Base-by-base conservation (phyloP, 140 eudicot genomes). In the Ambrosia hybrid region DNA sequence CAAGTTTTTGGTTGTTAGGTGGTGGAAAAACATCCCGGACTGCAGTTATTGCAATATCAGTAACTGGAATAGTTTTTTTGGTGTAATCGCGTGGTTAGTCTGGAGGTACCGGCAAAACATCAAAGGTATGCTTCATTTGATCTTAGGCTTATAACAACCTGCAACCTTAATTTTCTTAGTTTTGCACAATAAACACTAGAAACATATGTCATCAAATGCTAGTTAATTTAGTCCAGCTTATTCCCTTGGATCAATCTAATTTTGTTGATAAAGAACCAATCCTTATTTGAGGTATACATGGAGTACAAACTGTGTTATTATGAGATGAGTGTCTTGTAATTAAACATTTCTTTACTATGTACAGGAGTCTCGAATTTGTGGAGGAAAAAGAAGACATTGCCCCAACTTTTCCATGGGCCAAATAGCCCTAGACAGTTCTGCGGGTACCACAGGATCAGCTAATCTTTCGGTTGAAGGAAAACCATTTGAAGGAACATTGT, bases 401-500 rank as follows among this genome's bases (percentile, higher is more conserved):
- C 5, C 61, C 77, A 11, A 78, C 65, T 8, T 70, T 65, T 33
- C 74, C 86, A 11, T 36, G 56, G 21, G 51, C 4, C 78, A 10
- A 11, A 51, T 37, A 39, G 33, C 45, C 45, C 13, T 63, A 73
- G 70, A 63, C 71, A 52, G 6, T 64, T 51, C 78, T 1, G 55
- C 55, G 9, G 63, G 39, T 63, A 11, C 71, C 5, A 16, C 62
- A 36, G 41, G 46, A 43, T 51, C 71, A 56, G 72, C 61, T 70
- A 88, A 82, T 38, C 68, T 73, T 78, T 13, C 76, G 30, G 75
- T 36, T 51, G 89, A 86, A 58, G 83, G 77, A 53, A 75, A 76
- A 46, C 68, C 75, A 76, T 74, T 59, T 37, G 89, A 81, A 76
- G 77, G 88, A 43, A 76, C 87, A 3, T 52, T 82, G 72, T 89